phyloP scores from a whole-genome alignment of 2,329 filamentous ascomycete genomes.

The Xylariaceae sp. region DNA sequence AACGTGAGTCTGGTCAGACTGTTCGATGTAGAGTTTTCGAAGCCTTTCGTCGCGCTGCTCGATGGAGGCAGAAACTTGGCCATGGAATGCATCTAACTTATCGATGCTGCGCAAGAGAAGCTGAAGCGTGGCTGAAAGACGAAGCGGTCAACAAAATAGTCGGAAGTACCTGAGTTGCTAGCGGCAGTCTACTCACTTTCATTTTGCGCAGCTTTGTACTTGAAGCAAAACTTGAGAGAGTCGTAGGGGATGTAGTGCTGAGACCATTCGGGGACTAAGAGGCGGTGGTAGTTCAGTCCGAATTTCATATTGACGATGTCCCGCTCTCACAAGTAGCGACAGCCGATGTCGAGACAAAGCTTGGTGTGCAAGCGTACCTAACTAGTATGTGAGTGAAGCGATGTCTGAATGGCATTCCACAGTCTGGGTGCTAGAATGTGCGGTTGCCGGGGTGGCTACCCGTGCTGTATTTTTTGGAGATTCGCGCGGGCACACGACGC shows the following conservation, averaged over 20 bases:
- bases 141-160: neutral
- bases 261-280: neutral
- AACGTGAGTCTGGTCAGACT: too few relatives aligned
- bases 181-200: neutral
- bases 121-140: neutral
- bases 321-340: too few relatives aligned
- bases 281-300: neutral
- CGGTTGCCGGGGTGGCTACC: too few relatives aligned
- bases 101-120: neutral
- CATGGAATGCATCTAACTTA: neutral
- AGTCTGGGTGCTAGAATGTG: too few relatives aligned
- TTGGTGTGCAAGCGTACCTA: too few relatives aligned
- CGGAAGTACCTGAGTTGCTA: neutral
- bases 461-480: too few relatives aligned
- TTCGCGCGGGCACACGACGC: too few relatives aligned
- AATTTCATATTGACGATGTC: neutral
- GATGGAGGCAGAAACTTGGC: neutral
- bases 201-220: neutral
- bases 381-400: too few relatives aligned
- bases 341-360: too few relatives aligned
- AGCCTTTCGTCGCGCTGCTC: neutral
- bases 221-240: neutral
- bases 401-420: too few relatives aligned
- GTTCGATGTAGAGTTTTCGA: neutral
- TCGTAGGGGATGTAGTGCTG: conserved; percentile 1